Conservation (phyloP, 2,329 filamentous ascomycete genomes). For the Beauveria scarabaeidicola region DNA sequence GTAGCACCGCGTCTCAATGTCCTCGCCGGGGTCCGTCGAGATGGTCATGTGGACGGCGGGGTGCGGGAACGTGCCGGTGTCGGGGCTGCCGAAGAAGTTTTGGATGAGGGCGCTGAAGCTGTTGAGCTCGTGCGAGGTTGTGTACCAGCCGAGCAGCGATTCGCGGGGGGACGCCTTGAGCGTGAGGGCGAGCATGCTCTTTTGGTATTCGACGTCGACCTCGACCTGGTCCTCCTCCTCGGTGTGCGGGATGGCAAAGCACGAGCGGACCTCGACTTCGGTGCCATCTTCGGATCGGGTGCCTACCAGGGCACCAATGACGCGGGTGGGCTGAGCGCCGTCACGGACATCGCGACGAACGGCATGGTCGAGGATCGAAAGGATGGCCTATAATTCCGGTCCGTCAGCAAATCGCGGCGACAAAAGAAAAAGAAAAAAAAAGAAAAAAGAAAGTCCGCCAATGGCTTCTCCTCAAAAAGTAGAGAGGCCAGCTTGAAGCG, state of each 20-base stretch:
- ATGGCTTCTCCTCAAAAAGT: neutral
- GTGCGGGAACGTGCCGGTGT: conserved; percentile 93
- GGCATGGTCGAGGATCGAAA: conserved; percentile 87
- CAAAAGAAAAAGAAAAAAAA: no score
- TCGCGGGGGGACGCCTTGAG: conserved; percentile 91
- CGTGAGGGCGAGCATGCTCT: conserved; percentile 95
- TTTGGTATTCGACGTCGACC: conserved; percentile 99
- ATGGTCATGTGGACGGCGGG: conserved; percentile 97
- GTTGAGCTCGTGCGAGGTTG: conserved; percentile 92
- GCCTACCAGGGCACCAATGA: conserved; percentile 93
- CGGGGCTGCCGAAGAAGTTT: conserved; percentile 97
- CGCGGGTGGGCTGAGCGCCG: conserved; percentile 75
- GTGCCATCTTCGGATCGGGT: conserved; percentile 92
- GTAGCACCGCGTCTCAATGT: conserved; percentile 87
- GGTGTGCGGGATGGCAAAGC: conserved; percentile 96
- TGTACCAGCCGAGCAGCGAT: conserved; percentile 95
- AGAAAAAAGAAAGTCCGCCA: neutral
- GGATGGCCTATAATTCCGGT: conserved; percentile 43
- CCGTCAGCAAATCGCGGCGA: neutral
- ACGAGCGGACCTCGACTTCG: conserved; percentile 90
- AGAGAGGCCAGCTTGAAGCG: neutral
- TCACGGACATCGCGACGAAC: conserved; percentile 68
- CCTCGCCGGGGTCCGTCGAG: conserved; percentile 77
- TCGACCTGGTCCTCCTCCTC: conserved; percentile 98
- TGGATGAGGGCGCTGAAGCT: conserved; percentile 95